Percentiles rank a stretch among this genome's conserved stretches.
These are phyloP conservation scores for Metarhizium album DNA, from an alignment of 2,329 filamentous ascomycete genomes.

Conservation along the genomic window DNA sequence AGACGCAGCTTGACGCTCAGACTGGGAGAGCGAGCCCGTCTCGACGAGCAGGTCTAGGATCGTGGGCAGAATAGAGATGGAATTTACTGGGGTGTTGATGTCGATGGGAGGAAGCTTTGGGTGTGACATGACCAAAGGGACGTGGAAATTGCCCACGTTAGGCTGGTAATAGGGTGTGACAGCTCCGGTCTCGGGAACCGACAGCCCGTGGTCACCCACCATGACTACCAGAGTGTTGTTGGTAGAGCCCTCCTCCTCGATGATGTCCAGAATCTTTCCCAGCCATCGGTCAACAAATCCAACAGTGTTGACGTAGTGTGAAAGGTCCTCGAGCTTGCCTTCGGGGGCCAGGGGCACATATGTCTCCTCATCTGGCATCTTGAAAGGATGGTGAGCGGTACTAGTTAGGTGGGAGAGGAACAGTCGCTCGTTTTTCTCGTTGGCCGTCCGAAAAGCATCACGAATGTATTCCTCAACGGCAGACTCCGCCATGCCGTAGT, in stretches of 20 bases:
- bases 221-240: constrained; percentile 22
- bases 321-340: constrained; percentile 18
- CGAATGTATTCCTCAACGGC: constrained; percentile 21
- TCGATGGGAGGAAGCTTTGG: constrained; percentile 21
- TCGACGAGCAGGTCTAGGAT: constrained; percentile 24
- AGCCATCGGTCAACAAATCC: constrained; percentile 24
- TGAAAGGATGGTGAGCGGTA: constrained; percentile 24
- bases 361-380: constrained; percentile 17
- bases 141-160: constrained; percentile 23
- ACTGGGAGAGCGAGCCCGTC: constrained; percentile 19
- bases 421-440: constrained; percentile 19
- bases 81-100: constrained; percentile 21
- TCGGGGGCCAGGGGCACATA: constrained; percentile 16
- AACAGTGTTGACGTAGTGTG: constrained; percentile 22
- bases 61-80: constrained; percentile 22
- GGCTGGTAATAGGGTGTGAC: constrained; percentile 23
- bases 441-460: constrained; percentile 19
- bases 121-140: constrained; percentile 23
- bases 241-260: constrained; percentile 19
- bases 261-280: constrained; percentile 18
- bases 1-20: constrained; percentile 14
- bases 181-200: constrained; percentile 20
- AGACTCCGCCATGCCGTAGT: constrained; percentile 23
- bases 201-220: constrained; percentile 23
- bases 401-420: constrained; percentile 26